Percentiles rank a stretch among this genome's conserved stretches.
These are phyloP conservation scores for Hydnomerulius pinastri DNA, from an alignment of 768 basidiomycete species.

Conservation along the genomic window DNA sequence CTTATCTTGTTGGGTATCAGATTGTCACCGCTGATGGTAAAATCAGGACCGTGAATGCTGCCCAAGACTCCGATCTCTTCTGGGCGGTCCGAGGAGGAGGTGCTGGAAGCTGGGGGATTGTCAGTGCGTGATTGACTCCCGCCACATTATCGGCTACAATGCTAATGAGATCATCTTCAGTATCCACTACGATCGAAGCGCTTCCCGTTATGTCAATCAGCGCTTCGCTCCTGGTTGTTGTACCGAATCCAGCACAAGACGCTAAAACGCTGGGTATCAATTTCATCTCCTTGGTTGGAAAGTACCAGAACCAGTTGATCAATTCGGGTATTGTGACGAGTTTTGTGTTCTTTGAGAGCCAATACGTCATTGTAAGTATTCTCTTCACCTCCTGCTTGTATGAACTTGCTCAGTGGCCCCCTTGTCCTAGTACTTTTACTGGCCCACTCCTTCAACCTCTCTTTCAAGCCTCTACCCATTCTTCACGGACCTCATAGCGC, in stretches of 20 bases:
- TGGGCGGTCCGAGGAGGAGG: constrained; percentile 58
- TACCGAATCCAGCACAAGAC: constrained; percentile 11
- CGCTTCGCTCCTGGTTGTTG: constrained; percentile 13
- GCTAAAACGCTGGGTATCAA: constrained; percentile 14
- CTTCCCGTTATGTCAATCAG: constrained; percentile 12
- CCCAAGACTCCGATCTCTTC: constrained; percentile 47
- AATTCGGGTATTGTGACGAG: constrained; percentile 11
- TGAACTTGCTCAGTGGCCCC: neutral
- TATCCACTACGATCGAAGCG: constrained; percentile 16
- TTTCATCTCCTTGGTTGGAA: constrained; percentile 19
- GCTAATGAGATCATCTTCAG: too few species aligned
- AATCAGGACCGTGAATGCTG: constrained; percentile 39
- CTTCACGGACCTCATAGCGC: constrained; percentile 16
- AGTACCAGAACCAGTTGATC: constrained; percentile 16
- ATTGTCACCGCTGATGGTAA: constrained; percentile 45
- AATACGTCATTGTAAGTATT: constrained; percentile 18
- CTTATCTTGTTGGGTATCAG: too few species aligned
- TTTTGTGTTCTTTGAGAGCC: neutral
- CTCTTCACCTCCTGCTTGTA: neutral
- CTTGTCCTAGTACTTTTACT: constrained; percentile 12
- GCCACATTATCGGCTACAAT: too few species aligned
- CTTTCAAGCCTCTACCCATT: constrained; percentile 13
- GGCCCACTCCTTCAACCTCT: constrained; percentile 3
- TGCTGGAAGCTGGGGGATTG: constrained; percentile 50
- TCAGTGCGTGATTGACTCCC: too few species aligned